phyloP scores from a whole-genome alignment of 306 rosid species.

The Senna tora region DNA sequence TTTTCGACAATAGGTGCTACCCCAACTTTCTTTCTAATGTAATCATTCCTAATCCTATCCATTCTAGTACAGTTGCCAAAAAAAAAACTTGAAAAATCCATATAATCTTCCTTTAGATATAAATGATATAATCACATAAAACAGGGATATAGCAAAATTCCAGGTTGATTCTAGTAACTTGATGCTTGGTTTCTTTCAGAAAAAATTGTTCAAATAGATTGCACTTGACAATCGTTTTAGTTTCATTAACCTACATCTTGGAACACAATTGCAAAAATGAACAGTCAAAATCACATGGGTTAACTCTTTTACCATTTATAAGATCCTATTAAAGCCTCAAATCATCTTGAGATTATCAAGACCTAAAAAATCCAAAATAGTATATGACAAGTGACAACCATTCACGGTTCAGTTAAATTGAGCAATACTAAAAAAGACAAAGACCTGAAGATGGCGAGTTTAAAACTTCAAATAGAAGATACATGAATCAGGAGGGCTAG shows the following conservation, averaged over 20 bases:
- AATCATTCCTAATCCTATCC: too few relatives aligned
- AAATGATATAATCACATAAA: neutral
- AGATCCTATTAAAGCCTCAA: conserved; percentile 4
- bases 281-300: conserved; percentile 15
- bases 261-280: conserved; percentile 12
- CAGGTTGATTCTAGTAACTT: neutral
- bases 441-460: neutral
- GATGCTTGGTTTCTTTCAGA: conserved; percentile 8
- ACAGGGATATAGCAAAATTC: neutral
- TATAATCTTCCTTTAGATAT: neutral
- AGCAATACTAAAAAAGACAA: neutral
- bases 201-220: neutral
- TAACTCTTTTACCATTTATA: neutral
- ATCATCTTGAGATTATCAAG: conserved; percentile 9
- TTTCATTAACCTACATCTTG: conserved; percentile 9
- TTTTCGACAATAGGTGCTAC: too few relatives aligned
- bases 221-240: neutral
- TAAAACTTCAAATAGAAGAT: neutral
- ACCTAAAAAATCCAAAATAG: neutral
- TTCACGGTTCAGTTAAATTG: neutral
- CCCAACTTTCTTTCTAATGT: too few relatives aligned
- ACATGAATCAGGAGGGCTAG: too few relatives aligned
- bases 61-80: too few relatives aligned
- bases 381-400: conserved; percentile 1
- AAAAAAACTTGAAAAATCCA: neutral